Conservation (phyloP, 2,329 filamentous ascomycete genomes). For the Fusarium aywerte region DNA sequence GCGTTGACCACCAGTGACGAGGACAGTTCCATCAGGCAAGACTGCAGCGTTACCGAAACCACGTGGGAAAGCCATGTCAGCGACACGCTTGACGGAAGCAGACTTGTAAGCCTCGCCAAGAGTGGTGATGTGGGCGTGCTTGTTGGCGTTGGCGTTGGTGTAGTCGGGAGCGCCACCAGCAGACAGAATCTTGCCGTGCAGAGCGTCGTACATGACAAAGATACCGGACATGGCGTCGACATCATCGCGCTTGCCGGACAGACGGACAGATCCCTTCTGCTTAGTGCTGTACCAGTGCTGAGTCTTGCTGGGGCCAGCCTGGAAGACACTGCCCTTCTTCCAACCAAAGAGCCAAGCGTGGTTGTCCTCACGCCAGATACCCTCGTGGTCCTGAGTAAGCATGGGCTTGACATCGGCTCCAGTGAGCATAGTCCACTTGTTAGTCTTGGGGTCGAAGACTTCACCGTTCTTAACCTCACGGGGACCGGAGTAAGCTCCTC, state of each 20-base stretch:
- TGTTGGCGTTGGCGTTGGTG: conserved; percentile 52
- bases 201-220: conserved; percentile 66
- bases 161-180: conserved; percentile 60
- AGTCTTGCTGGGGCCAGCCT: conserved; percentile 63
- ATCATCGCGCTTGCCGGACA: conserved; percentile 46
- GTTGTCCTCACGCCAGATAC: conserved; percentile 59
- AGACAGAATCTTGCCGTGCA: conserved; percentile 65
- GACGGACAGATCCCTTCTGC: conserved; percentile 51
- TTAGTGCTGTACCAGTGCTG: conserved; percentile 68
- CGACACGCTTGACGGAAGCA: conserved; percentile 24
- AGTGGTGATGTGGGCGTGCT: conserved; percentile 60
- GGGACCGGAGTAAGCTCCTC: conserved; percentile 64
- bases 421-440: conserved; percentile 59
- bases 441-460: conserved; percentile 58
- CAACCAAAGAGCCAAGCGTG: conserved; percentile 51
- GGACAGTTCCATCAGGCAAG: conserved; percentile 58
- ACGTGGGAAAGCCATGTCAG: conserved; percentile 52
- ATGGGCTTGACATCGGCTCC: conserved; percentile 59
- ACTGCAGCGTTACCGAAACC: conserved; percentile 58
- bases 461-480: conserved; percentile 66
- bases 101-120: conserved; percentile 47
- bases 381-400: conserved; percentile 60
- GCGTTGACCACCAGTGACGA: conserved; percentile 53
- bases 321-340: conserved; percentile 63
- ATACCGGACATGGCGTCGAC: conserved; percentile 64